Base-by-base conservation (phyloP, 768 basidiomycete genomes). In the Rhodosporidiobolus sp. region DNA sequence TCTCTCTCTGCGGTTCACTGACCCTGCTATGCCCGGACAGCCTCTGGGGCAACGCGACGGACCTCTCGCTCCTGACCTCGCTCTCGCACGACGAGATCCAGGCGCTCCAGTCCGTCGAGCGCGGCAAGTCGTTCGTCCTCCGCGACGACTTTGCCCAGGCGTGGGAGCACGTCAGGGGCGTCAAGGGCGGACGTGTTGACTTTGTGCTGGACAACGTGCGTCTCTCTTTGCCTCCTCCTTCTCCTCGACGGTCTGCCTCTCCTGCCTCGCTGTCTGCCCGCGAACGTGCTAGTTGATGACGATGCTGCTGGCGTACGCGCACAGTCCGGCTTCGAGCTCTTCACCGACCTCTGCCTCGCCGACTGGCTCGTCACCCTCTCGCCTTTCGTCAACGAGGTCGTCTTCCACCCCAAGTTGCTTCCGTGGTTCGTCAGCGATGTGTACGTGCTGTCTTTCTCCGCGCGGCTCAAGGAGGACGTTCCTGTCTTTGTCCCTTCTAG, bases 1-100 rank as follows among this genome's bases (percentile, higher is more conserved):
- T 20, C 50, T n/a, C 19, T 9, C 50, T n/a, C 50, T 52, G 22
- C 7, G 6, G 50, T 20, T n/a, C 50, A 9, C 50, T n/a, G 6
- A 43, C 38, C 8, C 38, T 7, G 8, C 38, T 43, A n/a, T n/a
- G n/a, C n/a, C n/a, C n/a, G n/a, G 8, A 58, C n/a, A 58, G 59
- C 65, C 76, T 83, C 46, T 94, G 92, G 93, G 94, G 94, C 56
- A 97, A 97, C 79, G 93, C 94, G 22, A 96, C 94, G 89, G 95
- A 99, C 80, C 84, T 97, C 8, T 94, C 92, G 0, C 86, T 98
- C 20, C 84, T 98, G 35, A 93, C 93, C 1, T 89, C 93, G 76
- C 82, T 96, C 65, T 88, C 90, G 1, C 86, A 88, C 43, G 86
- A 87, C 11, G 92, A 97, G 77, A 91, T 97, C 26, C 86, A 89